Evolutionary conservation across 2,329 filamentous ascomycete genomes (phyloP), one percentile per base, ranked within the genome.

Genomic region (Pseudopithomyces maydicus): DNA sequence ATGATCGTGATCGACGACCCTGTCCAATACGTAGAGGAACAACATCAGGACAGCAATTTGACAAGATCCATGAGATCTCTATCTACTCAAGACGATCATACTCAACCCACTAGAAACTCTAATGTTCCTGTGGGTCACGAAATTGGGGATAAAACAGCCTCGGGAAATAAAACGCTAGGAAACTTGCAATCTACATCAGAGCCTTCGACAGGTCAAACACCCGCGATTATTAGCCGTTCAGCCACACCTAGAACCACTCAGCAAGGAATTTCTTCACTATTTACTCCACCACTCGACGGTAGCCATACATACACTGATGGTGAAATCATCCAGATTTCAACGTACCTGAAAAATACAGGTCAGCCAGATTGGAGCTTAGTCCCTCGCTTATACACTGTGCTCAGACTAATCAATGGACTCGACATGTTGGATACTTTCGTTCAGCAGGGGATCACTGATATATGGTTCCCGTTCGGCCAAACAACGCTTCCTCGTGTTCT

Each of bases 341-440:
- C 50, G 19, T 57, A 48, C 17, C 51, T 64, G 17, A 36, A 51
- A n/a, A 56, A 57, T 26, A 48, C 50, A 15, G 35, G 35, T 6
- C 51, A 53, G 5, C 33, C 45, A 15, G 17, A 38, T 0, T 67
- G 63, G 65, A 55, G 59, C 33, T 51, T 35, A 1, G 54, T 66
- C 8, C 65, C 63, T 2, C 49, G 63, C 20, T 41, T 63, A 5
- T 66, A 66, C 43, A 62, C 44, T 17, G 52, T 67, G 1, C 52
- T 67, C 6, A 42, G 59, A 7, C 33, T 56, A 20, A 59, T 66
- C 10, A 53, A 51, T 10, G 51, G 55, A 17, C 54, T 65, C 3
- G 38, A 59, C 4, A 15, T 42, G 5, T 55, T 65, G 2, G 54
- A 65, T 10, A 17, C 23, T 1, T 66, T 66, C 20, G 10, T 66